Conservation (phyloP, 202 grass and related monocot genomes). For the Schoenoplectus tabernaemontani region DNA sequence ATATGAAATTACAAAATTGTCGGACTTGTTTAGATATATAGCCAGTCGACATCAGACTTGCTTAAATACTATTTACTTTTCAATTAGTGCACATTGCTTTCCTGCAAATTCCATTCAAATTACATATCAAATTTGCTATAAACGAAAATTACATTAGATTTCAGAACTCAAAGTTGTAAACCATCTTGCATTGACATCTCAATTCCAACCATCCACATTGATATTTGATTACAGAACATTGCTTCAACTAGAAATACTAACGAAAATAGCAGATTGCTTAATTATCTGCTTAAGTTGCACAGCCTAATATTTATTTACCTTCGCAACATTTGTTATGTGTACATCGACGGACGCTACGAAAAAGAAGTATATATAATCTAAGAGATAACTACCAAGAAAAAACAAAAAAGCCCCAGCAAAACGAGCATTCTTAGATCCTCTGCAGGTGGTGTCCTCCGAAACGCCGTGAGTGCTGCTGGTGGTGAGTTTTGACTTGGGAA, state of each 20-base stretch:
- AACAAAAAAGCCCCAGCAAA: neutral
- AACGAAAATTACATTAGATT: too few relatives aligned
- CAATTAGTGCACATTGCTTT: too few relatives aligned
- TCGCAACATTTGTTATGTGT: conserved; percentile 18
- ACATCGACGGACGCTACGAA: conserved; percentile 4
- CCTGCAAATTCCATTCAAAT: neutral
- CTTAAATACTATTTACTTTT: too few relatives aligned
- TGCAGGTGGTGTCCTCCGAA: conserved; percentile 23
- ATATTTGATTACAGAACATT: conserved; percentile 10
- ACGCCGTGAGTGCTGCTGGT: conserved; percentile 29
- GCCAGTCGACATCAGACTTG: neutral
- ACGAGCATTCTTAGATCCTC: conserved; percentile 7
- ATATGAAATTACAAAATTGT: neutral
- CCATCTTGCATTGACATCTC: too few relatives aligned
- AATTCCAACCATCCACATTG: neutral
- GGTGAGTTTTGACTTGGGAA: conserved; percentile 46
- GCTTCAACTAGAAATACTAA: neutral
- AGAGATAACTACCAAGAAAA: conserved; percentile 4
- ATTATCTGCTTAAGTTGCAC: conserved; percentile 19
- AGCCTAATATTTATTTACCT: conserved; percentile 26
- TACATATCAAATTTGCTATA: neutral
- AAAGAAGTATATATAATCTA: conserved; percentile 17
- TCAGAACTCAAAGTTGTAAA: too few relatives aligned
- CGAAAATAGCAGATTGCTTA: neutral
- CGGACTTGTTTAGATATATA: neutral